Conservation (phyloP, 1,139 yeast species). For the Yamadazyma friedrichii region DNA sequence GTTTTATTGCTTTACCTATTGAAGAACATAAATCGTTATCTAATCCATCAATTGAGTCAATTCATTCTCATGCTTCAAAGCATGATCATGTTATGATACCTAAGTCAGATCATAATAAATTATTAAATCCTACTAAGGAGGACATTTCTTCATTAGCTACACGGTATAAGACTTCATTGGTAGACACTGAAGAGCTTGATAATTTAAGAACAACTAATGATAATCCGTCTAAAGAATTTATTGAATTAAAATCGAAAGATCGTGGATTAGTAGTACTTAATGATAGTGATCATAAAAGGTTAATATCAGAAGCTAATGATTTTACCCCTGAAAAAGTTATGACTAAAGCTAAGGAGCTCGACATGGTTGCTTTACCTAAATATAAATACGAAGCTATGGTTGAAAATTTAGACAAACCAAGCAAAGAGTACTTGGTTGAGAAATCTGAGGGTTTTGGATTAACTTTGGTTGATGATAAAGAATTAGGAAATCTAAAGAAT, state of each 20-base stretch:
- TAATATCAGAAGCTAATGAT: constrained; percentile 24
- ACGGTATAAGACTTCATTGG: constrained; percentile 6
- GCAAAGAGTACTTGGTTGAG: constrained; percentile 27
- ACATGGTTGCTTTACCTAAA: constrained; percentile 25
- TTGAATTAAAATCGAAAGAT: constrained; percentile 19
- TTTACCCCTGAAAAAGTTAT: constrained; percentile 28
- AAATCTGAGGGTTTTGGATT: constrained; percentile 30
- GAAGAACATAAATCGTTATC: constrained; percentile 13
- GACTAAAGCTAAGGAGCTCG: constrained; percentile 22
- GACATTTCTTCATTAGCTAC: constrained; percentile 13
- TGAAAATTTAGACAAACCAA: constrained; percentile 20
- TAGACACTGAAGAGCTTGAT: constrained; percentile 14
- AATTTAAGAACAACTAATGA: constrained; percentile 16
- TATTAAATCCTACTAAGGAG: constrained; percentile 14
- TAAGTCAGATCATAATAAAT: constrained; percentile 6
- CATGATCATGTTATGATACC: constrained; percentile 8
- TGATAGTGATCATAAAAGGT: constrained; percentile 23
- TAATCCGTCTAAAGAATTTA: constrained; percentile 23
- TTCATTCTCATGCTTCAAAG: constrained; percentile 17
- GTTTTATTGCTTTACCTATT: constrained; percentile 9
- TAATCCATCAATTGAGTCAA: constrained; percentile 21
- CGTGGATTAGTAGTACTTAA: constrained; percentile 25
- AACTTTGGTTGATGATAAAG: constrained; percentile 24
- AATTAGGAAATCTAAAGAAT: constrained; percentile 16
- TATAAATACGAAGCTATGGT: constrained; percentile 21